Conservation (phyloP, 345 rosid species). For the Gossypium bickii region DNA sequence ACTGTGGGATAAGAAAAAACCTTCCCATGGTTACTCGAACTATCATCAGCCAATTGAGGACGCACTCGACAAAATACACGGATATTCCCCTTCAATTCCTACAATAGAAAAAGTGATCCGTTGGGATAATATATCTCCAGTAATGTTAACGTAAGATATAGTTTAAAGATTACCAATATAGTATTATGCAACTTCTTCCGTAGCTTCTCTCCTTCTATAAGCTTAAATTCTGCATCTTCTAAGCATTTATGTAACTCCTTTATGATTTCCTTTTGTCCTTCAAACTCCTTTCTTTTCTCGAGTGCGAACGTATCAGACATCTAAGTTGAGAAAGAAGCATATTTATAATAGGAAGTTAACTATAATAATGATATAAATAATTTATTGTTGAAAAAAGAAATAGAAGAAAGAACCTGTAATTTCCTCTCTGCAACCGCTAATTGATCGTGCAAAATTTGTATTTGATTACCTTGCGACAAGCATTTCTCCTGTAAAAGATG, state of each 20-base stretch:
- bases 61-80: slow-evolving; percentile 98
- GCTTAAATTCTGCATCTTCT: slow-evolving; percentile 84
- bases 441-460: slow-evolving; percentile 58
- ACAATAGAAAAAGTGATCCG: slow-evolving; percentile 22
- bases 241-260: slow-evolving; percentile 55
- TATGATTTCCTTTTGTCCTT: slow-evolving; percentile 65
- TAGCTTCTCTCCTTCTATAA: slow-evolving; percentile 85
- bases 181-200: slow-evolving; percentile 94
- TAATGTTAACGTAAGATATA: neutral
- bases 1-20: slow-evolving; percentile 63
- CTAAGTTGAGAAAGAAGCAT: slow-evolving; percentile 32
- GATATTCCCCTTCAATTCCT: slow-evolving; percentile 97
- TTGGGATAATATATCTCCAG: slow-evolving; percentile 9
- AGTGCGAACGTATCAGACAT: slow-evolving; percentile 65
- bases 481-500: slow-evolving; percentile 55
- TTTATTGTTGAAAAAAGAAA: neutral
- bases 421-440: slow-evolving; percentile 57
- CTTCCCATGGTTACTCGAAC: slow-evolving; percentile 48
- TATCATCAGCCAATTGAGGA: slow-evolving; percentile 73
- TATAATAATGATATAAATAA: neutral
- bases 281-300: slow-evolving; percentile 71
- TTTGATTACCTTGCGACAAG: slow-evolving; percentile 58
- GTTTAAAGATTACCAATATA: slow-evolving; percentile 57
- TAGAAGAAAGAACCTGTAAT: slow-evolving; percentile 45
- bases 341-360: slow-evolving; percentile 3